A percentile compares a stretch with the other conserved stretches of the same genome.
Conservation (phyloP, 768 basidiomycete species). For the Termitomyces sp. region DNA sequence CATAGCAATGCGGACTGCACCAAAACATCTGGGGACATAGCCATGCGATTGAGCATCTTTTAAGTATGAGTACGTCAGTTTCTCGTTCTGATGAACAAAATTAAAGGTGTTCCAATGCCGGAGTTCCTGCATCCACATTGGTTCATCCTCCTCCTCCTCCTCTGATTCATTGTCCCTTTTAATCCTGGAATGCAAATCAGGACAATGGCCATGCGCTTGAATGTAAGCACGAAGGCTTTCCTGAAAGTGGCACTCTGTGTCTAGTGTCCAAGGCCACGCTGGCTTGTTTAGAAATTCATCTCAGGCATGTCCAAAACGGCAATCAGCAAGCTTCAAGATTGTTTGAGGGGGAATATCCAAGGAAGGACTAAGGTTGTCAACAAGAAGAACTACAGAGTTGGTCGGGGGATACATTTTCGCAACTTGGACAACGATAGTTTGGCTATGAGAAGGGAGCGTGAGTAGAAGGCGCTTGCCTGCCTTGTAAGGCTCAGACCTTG, state of each 20-base stretch:
- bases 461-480: neutral
- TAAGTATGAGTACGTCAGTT: neutral
- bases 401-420: neutral
- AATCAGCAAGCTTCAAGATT: neutral
- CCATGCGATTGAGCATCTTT: neutral
- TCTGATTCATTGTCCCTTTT: neutral
- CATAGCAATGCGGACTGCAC: neutral
- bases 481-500: neutral
- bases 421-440: neutral
- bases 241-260: neutral
- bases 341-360: neutral
- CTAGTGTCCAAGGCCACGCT: neutral
- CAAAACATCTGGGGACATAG: neutral
- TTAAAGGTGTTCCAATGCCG: neutral
- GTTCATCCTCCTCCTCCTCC: neutral
- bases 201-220: neutral
- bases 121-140: neutral
- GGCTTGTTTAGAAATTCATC: neutral
- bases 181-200: neutral
- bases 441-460: neutral
- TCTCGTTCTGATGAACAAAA: neutral
- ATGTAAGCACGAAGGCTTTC: neutral
- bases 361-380: neutral
- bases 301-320: neutral
- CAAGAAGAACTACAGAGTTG: neutral